Base-by-base conservation (phyloP, 2,329 filamentous ascomycete species). In the Helminthosporium solani region DNA sequence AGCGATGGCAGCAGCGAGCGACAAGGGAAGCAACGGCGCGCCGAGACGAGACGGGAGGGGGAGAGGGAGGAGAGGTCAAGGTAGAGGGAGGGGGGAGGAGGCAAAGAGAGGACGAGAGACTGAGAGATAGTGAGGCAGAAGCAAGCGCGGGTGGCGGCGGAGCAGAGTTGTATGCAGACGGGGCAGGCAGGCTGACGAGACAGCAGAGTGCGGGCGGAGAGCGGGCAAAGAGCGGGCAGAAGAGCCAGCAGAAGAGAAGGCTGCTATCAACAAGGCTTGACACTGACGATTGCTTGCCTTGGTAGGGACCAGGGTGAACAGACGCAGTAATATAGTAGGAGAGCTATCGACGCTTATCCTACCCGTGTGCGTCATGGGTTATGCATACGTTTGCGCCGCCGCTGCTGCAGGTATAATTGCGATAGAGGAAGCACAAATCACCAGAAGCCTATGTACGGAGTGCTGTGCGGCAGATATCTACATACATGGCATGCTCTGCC, bases 1-100 rank as follows among this genome's bases (percentile, higher is more conserved):
- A 35, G 30, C 14, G 40, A 27, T 20, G 23, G 35, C 21, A 28
- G 39, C 30, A 42, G 40, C 28, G 40, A 44, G 39, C 25, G 44
- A 38, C 39, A 23, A 15, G 36, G 30, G 36, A 9, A 37, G 35
- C 12, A 23, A 23, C 12, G 33, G 31, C 18, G 9, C 35, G n/a
- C 20, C n/a, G 33, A 18, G 21, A 34, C 19, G 27, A 27, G 25
- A 5, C 38, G 42, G 16, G 40, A 30, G 40, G 23, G 40, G 30
- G 40, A 12, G 39, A 15, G 25, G 25, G 25, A 25, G 23, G 28
- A 14, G 18, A 37, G n/a, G 25, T 28, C 16, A 18, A n/a, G 27
- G 40, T 9, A 15, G 7, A 3, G 31, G 40, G 19, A 39, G 23
- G 40, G 40, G n/a, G 33, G 40, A 42, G 42, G 38, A 44, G 37